Conservation (phyloP, 768 basidiomycete species). For the Astraeus odoratus region DNA sequence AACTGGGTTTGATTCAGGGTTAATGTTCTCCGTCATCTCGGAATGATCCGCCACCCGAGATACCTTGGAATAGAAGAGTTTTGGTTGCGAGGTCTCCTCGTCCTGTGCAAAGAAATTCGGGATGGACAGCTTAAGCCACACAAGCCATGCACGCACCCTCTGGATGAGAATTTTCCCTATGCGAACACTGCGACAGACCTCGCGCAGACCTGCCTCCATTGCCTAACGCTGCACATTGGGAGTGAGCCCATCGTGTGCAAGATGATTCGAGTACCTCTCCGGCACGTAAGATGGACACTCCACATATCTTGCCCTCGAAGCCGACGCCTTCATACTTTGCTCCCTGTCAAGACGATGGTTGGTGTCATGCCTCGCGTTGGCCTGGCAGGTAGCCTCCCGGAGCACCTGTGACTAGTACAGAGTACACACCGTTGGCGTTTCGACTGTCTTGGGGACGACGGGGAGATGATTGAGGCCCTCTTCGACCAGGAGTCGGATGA, state of each 20-base stretch:
- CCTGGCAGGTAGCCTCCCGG: slow-evolving; percentile 2
- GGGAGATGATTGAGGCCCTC: slow-evolving; percentile 86
- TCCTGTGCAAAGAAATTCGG: slow-evolving; percentile 45
- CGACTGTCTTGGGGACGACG: slow-evolving; percentile 66
- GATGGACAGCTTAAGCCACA: not conserved
- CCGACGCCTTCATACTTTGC: slow-evolving; percentile 84
- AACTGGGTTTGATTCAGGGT: slow-evolving; percentile 43
- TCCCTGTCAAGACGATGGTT: slow-evolving; percentile 41
- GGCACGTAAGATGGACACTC: slow-evolving; percentile 89
- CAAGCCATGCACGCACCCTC: slow-evolving; percentile 44
- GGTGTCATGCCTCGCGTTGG: not conserved
- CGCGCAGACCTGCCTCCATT: slow-evolving; percentile 95
- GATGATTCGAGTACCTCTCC: slow-evolving; percentile 60
- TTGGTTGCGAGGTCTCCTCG: slow-evolving; percentile 89
- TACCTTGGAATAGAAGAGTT: slow-evolving; percentile 88
- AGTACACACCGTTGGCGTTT: slow-evolving; percentile 70
- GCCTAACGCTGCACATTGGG: slow-evolving; percentile 41
- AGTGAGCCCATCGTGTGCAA: not conserved
- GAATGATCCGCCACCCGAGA: not conserved
- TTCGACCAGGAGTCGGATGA: slow-evolving; percentile 78
- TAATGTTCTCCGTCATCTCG: not conserved
- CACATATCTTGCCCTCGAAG: slow-evolving; percentile 95
- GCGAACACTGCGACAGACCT: slow-evolving; percentile 89
- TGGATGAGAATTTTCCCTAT: slow-evolving; percentile 99
- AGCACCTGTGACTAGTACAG: slow-evolving; percentile 4